Base-by-base conservation (phyloP, 139 green algal species). In the Mychonastes homosphaera region DNA sequence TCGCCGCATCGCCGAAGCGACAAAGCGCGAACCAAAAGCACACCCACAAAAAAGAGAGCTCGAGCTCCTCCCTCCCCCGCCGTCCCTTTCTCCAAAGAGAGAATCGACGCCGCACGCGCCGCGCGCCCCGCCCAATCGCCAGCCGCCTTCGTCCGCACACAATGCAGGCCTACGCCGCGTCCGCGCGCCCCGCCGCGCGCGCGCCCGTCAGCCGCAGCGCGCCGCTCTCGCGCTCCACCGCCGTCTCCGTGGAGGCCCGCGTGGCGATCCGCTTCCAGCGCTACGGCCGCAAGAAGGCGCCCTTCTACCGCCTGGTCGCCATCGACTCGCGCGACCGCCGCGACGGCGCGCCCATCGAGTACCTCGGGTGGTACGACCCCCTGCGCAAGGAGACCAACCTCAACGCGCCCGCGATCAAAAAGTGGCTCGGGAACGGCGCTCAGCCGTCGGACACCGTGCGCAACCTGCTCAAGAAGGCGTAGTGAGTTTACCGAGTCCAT, bases 351-450 rank as follows among this genome's bases (percentile, higher is more conserved):
- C 86, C 86, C 1, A 65, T 95, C 41, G 83, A 96, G 75, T 87
- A 85, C 53, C 73, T 97, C 16, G 89, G 89, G 30, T 95, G 80
- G 70, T 72, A 62, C 30, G 69, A 95, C 53, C 87, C 86, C 16
- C 61, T 94, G 24, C 84, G 67, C 39, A 90, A 95, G 77, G 82
- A 95, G 71, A 86, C 84, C 29, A 90, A 88, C 65, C 74, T 97
- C 27, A 90, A 95, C 70, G 89, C 87, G 3, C 88, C 88, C 16
- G 79, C 83, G 29, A 96, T 97, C 71, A 96, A 94, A 81, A 85
- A 91, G 72, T 97, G 89, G 89, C 66, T 97, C 12, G 32, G 29
- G 5, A 75, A 84, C 19, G 89, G 89, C 8, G 89, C 88, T 5
- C 69, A 87, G 75, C 89, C 89, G 1, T 87, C 77, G 18, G 83